A percentile compares a stretch with the other conserved stretches of the same genome.
phyloP scores from a whole-genome alignment of 257 asterid species.

The Nicotiana attenuata region DNA sequence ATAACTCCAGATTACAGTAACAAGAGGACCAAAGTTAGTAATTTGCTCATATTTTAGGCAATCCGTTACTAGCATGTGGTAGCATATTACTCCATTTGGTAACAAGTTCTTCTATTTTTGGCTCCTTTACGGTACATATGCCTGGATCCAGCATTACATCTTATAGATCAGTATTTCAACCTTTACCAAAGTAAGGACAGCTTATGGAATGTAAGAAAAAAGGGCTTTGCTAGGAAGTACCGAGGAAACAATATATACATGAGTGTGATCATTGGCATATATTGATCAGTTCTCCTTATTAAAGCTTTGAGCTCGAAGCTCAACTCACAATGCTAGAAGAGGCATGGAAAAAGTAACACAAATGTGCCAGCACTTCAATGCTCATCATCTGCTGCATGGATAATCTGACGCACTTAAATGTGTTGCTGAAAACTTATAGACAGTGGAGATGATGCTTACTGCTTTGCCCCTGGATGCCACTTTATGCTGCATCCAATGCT shows the following conservation, averaged over 20 bases:
- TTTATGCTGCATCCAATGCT: slow-evolving; percentile 94
- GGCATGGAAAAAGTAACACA: not conserved
- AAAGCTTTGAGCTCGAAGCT: not conserved
- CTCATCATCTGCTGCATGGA: not conserved
- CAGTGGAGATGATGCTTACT: slow-evolving; percentile 18
- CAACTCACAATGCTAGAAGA: not conserved
- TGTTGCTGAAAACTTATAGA: slow-evolving; percentile 18
- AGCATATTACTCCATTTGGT: slow-evolving; percentile 2
- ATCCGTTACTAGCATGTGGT: not conserved
- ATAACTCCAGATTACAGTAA: not conserved
- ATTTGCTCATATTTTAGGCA: not conserved
- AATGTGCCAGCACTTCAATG: not conserved
- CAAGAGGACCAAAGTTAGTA: not conserved
- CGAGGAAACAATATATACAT: not conserved
- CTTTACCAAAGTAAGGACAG: not conserved
- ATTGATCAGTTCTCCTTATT: not conserved
- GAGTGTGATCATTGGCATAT: not conserved
- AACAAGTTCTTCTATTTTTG: not conserved
- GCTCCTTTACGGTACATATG: not conserved
- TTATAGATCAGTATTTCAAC: not conserved
- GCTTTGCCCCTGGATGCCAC: slow-evolving; percentile 61
- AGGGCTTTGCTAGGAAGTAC: not conserved
- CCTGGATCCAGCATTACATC: not conserved
- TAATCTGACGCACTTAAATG: slow-evolving; percentile 12
- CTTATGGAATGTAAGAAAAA: not conserved